These are phyloP conservation scores for Myrica gale DNA, from an alignment of 306 rosid species.

Conservation along the genomic window DNA sequence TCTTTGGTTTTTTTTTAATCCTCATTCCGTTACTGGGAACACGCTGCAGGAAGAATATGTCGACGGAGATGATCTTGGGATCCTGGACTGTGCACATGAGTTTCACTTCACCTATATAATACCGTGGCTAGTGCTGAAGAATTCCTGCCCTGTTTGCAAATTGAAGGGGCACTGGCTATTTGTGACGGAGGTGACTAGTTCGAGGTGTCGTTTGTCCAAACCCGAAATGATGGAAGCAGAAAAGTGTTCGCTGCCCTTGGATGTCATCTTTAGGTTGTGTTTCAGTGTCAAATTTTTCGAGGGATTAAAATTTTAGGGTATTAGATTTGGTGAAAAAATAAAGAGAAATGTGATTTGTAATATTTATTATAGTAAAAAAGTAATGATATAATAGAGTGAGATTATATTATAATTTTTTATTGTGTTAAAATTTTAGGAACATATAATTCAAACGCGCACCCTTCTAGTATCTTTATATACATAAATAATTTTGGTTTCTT, in stretches of 20 bases:
- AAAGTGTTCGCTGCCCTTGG: background rate
- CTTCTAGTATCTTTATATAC: background rate
- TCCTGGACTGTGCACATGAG: conserved; percentile 33
- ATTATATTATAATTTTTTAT: too few species aligned
- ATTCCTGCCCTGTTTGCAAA: conserved; percentile 41
- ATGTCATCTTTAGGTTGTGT: conserved; percentile 5
- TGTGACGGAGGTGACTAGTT: background rate
- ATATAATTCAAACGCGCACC: too few species aligned
- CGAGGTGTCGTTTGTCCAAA: background rate
- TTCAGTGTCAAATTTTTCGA: too few species aligned
- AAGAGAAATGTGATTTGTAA: too few species aligned
- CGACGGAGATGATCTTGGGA: conserved; percentile 36
- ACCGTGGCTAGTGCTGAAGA: conserved; percentile 34
- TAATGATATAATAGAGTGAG: too few species aligned
- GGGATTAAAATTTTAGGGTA: too few species aligned
- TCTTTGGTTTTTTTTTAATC: background rate
- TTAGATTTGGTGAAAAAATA: too few species aligned
- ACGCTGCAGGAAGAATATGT: conserved; percentile 35
- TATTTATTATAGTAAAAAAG: too few species aligned
- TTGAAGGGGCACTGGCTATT: conserved; percentile 14
- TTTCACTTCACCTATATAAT: conserved; percentile 34
- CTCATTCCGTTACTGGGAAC: background rate
- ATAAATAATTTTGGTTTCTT: background rate
- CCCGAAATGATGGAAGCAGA: background rate
- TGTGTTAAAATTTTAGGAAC: too few species aligned